Percentiles rank a stretch among this genome's conserved stretches.
Conservation (phyloP, 2,329 filamentous ascomycete genomes). For the Colletotrichum spinosum region DNA sequence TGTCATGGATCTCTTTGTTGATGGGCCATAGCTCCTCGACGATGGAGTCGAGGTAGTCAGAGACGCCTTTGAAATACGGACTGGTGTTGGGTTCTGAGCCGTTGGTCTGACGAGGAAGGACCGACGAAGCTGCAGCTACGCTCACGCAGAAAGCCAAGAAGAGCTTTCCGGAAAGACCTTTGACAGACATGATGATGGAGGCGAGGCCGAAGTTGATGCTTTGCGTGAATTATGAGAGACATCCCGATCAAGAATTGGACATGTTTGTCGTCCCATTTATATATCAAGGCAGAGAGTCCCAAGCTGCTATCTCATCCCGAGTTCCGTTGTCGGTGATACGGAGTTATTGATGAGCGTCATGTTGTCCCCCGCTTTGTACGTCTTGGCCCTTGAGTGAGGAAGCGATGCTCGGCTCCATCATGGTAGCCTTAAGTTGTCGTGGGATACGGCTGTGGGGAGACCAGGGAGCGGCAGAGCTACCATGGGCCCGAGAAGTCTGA, state of each 20-base stretch:
- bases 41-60: conserved; percentile 37
- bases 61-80: conserved; percentile 33
- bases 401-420: conserved; percentile 16
- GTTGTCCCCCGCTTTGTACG: not conserved
- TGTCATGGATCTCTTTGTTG: conserved; percentile 56
- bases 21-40: conserved; percentile 47
- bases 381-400: conserved; percentile 5
- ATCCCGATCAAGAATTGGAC: not conserved
- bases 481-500: too few species aligned
- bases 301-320: not conserved
- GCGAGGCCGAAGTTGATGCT: not conserved
- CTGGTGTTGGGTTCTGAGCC: conserved; percentile 9
- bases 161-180: conserved; percentile 1
- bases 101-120: conserved; percentile 18
- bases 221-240: too few species aligned
- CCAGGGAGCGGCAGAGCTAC: too few species aligned
- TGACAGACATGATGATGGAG: conserved; percentile 7
- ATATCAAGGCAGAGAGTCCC: not conserved
- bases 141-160: conserved; percentile 9
- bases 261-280: not conserved
- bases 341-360: not conserved
- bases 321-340: not conserved
- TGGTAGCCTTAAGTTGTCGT: too few species aligned
- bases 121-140: conserved; percentile 10
- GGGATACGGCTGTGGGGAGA: too few species aligned